phyloP scores from a whole-genome alignment of 257 asterid genomes.

The Ehretia macrophylla region DNA sequence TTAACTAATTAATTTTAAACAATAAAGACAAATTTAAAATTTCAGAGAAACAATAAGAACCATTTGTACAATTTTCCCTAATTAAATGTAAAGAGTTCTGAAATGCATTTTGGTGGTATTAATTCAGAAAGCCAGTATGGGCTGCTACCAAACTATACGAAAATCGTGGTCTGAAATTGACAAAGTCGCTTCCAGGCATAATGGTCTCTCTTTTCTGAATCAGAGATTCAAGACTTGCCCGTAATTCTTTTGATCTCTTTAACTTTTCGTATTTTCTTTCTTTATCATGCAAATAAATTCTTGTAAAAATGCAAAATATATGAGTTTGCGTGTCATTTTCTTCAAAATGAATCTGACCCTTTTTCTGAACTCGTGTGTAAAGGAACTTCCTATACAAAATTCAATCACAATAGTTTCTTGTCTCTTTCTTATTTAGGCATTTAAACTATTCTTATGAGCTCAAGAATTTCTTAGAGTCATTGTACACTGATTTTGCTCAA shows the following conservation, averaged over 20 bases:
- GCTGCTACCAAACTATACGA: conserved; percentile 43
- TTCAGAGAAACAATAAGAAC: too few species aligned
- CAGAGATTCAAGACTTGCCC: conserved; percentile 39
- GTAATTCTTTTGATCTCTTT: conserved; percentile 23
- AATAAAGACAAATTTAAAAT: too few species aligned
- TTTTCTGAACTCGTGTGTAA: too few species aligned
- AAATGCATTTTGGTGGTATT: too few species aligned
- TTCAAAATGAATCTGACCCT: too few species aligned
- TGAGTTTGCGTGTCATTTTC: too few species aligned
- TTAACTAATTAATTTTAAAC: too few species aligned
- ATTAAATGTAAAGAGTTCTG: not conserved
- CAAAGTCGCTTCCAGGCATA: conserved; percentile 38
- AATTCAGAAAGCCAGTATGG: conserved; percentile 51
- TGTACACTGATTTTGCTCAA: conserved; percentile 48
- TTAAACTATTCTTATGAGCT: conserved; percentile 34
- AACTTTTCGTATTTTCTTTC: not conserved
- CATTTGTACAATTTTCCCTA: too few species aligned
- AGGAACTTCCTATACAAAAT: too few species aligned
- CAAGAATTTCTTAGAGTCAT: conserved; percentile 35
- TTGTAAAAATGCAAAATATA: too few species aligned
- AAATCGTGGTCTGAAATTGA: conserved; percentile 69
- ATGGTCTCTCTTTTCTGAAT: not conserved
- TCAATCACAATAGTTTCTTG: too few species aligned
- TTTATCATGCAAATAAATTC: not conserved
- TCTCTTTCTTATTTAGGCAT: conserved; percentile 16